Base-by-base conservation (phyloP, 192 early-diverging fungal species). In the Oehlia diaphana region DNA sequence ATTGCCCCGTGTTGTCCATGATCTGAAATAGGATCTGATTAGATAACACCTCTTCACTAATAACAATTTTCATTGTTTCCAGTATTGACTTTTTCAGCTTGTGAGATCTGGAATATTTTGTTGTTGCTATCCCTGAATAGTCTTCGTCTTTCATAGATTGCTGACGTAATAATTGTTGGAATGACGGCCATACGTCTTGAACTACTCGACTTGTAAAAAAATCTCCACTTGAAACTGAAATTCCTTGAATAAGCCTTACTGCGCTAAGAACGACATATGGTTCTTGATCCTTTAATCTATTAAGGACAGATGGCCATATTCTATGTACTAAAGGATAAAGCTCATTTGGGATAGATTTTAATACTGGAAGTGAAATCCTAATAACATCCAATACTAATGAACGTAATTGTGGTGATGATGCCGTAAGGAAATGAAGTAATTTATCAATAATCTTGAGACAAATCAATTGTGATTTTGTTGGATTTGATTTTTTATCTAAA, bases 221-320 rank as follows among this genome's bases (percentile, higher is more conserved):
- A 42, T 87, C 86, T 7, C 81, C 83, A 9, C 81, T 81, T 21
- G 67, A 35, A 58, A 79, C 72, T 26, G 86, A 63, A 23, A 87
- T 58, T 47, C n/a, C 65, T 67, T 87, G 76, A 10, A 87, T 78
- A 19, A 85, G 75, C 35, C 28, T 26, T 10, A 63, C 76, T 12
- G 86, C 83, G 50, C 81, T 61, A 23, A 86, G 79, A n/a, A 80
- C 66, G 9, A 87, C 85, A 53, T 78, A 83, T 23, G 78, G 79
- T 63, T 84, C 80, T 42, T 64, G 21, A 72, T 87, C 85, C 19
- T 81, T 81, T 37, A 84, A 71, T 9, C 85, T 79, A 0, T 82
- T 79, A 2, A 91, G 74, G n/a, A 88, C 82, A 0, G 81, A 80
- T 0, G 87, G 87, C 90, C 90, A 91, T 21, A 87, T 74, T 6